Evolutionary conservation across 2,329 filamentous ascomycete species (phyloP).

Genomic region (Fusarium albosuccineum): DNA sequence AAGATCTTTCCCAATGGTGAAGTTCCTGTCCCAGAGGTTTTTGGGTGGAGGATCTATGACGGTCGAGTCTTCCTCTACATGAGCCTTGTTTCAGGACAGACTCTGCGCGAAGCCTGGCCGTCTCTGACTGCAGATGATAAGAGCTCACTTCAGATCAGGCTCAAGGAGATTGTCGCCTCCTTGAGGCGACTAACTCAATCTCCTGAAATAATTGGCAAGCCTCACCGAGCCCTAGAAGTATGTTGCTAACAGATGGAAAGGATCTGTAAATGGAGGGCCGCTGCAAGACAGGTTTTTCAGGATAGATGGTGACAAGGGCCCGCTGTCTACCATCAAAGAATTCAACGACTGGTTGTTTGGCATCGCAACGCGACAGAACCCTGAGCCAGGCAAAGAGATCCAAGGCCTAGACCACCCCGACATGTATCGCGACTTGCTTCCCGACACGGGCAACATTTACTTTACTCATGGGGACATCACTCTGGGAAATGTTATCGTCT

Average conservation of each 20-base stretch:
- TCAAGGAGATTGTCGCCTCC: constrained; percentile 19
- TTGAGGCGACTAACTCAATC: constrained; percentile 26
- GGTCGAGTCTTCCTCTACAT: constrained; percentile 39
- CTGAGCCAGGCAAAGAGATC: constrained; percentile 4
- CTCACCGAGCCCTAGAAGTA: too few species aligned
- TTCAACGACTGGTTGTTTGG: constrained; percentile 42
- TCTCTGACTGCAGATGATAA: constrained; percentile 36
- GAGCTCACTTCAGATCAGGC: constrained; percentile 24
- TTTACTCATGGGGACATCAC: constrained; percentile 45
- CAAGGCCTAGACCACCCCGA: constrained; percentile 8
- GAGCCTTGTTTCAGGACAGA: constrained; percentile 34
- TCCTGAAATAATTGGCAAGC: too few species aligned
- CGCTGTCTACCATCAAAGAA: constrained; percentile 25
- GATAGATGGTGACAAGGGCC: too few species aligned
- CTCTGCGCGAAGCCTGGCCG: constrained; percentile 38
- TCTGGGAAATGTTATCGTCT: constrained; percentile 41
- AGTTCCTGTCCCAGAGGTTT: constrained; percentile 51
- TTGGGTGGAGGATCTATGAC: constrained; percentile 37
- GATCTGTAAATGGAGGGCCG: too few species aligned
- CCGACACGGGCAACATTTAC: constrained; percentile 33
- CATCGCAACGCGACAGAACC: constrained; percentile 34
- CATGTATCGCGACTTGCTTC: constrained; percentile 30
- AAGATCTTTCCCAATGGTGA: constrained; percentile 21
- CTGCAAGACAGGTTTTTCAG: too few species aligned
- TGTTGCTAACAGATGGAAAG: too few species aligned